phyloP scores from a whole-genome alignment of 2,329 filamentous ascomycete species.

The Phaeosphaeria sp. region DNA sequence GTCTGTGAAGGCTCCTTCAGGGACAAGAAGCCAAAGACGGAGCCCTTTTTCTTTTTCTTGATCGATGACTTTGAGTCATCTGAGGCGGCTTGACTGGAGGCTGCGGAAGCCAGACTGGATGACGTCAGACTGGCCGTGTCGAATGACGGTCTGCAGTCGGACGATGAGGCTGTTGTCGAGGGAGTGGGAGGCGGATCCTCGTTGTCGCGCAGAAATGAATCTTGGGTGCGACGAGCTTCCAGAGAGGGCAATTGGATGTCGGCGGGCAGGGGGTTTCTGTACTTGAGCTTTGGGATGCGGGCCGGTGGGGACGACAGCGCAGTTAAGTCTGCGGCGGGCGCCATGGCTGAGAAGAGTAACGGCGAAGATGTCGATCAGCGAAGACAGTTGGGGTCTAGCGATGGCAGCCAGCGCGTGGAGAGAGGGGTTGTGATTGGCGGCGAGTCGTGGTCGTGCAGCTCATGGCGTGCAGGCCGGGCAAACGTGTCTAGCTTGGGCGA shows the following conservation, averaged over 20 bases:
- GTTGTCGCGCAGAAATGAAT: conserved; percentile 1
- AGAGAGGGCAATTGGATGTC: conserved; percentile 25
- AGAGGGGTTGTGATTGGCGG: conserved; percentile 28
- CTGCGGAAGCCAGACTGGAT: conserved; percentile 42
- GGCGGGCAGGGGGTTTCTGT: conserved; percentile 39
- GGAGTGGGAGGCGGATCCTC: conserved; percentile 13
- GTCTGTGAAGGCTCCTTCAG: conserved; percentile 57
- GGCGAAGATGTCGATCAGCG: conserved; percentile 33
- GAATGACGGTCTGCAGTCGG: conserved; percentile 16
- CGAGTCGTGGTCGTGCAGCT: conserved; percentile 16
- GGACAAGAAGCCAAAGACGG: conserved; percentile 54
- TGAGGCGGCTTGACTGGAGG: conserved; percentile 32
- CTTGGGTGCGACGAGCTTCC: conserved; percentile 5
- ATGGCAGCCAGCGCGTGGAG: conserved; percentile 13
- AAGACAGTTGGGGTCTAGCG: conserved; percentile 27
- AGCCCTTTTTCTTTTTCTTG: conserved; percentile 43
- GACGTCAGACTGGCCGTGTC: conserved; percentile 31
- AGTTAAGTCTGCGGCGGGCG: conserved; percentile 34
- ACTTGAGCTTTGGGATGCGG: conserved; percentile 44
- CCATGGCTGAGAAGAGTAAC: conserved; percentile 34
- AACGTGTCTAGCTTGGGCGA: not conserved
- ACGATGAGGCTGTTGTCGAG: conserved; percentile 13
- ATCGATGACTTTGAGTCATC: conserved; percentile 35
- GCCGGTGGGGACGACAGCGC: conserved; percentile 29
- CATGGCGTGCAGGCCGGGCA: conserved; percentile 16